phyloP scores from a whole-genome alignment of 2,329 filamentous ascomycete genomes.

The Aspergillus fumigatiaffinis region DNA sequence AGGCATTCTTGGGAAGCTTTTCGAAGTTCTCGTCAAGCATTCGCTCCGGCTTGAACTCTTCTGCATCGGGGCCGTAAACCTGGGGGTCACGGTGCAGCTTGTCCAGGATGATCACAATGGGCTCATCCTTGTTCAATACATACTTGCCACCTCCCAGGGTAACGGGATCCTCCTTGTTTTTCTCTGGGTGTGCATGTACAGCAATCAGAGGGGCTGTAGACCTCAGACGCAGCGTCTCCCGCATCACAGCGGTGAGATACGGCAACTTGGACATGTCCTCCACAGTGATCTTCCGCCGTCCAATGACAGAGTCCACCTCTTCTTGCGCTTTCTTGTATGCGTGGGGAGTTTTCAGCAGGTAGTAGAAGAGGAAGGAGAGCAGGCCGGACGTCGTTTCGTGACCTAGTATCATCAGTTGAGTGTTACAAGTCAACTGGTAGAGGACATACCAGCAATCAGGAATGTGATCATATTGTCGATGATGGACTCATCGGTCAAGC shows the following conservation, averaged over 20 bases:
- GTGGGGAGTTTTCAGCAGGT: slow-evolving; percentile 60
- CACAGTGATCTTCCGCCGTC: slow-evolving; percentile 53
- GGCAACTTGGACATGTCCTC: slow-evolving; percentile 62
- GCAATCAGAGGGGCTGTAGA: slow-evolving; percentile 55
- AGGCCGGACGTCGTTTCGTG: slow-evolving; percentile 70
- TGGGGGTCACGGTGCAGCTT: slow-evolving; percentile 59
- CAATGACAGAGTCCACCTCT: slow-evolving; percentile 64
- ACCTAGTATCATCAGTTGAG: slow-evolving; percentile 27
- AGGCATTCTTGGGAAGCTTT: slow-evolving; percentile 58
- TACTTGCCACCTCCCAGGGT: slow-evolving; percentile 61
- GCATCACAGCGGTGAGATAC: slow-evolving; percentile 63
- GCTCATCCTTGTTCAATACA: slow-evolving; percentile 50
- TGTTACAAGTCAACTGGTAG: background rate
- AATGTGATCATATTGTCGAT: slow-evolving; percentile 71
- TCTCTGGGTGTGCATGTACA: slow-evolving; percentile 46
- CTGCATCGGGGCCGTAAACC: slow-evolving; percentile 63
- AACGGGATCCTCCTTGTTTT: slow-evolving; percentile 39
- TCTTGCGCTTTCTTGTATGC: slow-evolving; percentile 60
- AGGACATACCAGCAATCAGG: slow-evolving; percentile 54
- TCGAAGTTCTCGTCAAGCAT: slow-evolving; percentile 69
- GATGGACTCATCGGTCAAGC: slow-evolving; percentile 60
- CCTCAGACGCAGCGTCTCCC: slow-evolving; percentile 60
- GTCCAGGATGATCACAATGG: slow-evolving; percentile 48
- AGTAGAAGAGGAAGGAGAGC: slow-evolving; percentile 62
- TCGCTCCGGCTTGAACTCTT: slow-evolving; percentile 65